Evolutionary conservation across 148 eudicot genomes (phyloP), one percentile per base, ranked within the genome.

Genomic region (Limonium bicolor): DNA sequence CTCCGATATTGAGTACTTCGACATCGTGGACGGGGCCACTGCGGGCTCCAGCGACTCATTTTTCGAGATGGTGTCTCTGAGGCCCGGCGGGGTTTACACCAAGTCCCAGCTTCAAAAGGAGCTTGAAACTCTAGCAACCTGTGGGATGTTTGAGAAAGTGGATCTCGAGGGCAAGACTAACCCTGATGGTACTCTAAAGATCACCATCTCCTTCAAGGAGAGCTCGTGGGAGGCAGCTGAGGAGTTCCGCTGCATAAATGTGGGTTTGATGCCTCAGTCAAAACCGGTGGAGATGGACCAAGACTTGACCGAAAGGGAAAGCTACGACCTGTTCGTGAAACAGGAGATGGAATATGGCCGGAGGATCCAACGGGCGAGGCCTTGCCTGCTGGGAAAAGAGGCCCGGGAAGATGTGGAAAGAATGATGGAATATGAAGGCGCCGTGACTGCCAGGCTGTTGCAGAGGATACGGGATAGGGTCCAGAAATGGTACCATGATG

Each of bases 401-500:
- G 60, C 78, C 30, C 68, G 75, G n/a, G 24, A 51, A 12, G 95
- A 84, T 68, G 73, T 84, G 26, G 19, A 66, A 64, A 14, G 48
- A 43, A 55, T 90, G 87, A 41, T 84, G 70, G 70, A 67, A 60
- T 71, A 64, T 4, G 61, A 77, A 21, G 87, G 85, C 24, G 65
- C 51, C 30, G 87, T 84, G 31, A 80, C 80, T 37, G 95, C 97
- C 1, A 60, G 95, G 62, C 27, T 74, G 62, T 34, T 90, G 77
- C 93, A 77, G 78, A 80, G 48, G 70, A 84, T 80, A 31, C 54
- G 93, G 51, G 93, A 90, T 49, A 64, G 62, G 48, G 93, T 90
- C 44, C 93, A 90, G 77, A 74, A 76, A 46, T 90, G 97, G 97
- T 90, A 90, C 41, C 92, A 70, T 24, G 97, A 90, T 7, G 77